Base-by-base conservation (phyloP, 495 filamentous ascomycete species). In the Xylona heveae region DNA sequence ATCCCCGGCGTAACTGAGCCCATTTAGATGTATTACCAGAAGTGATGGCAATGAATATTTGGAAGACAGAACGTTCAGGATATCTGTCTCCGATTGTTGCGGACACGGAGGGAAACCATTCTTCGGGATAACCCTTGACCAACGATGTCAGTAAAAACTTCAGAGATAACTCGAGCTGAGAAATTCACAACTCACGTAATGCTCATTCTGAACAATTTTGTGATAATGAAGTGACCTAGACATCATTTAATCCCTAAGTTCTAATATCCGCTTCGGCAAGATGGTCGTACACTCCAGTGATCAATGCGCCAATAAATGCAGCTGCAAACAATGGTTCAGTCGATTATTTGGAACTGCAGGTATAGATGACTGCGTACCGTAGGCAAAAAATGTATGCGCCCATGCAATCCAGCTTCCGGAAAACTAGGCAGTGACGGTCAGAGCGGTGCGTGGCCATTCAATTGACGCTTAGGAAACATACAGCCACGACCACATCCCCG, bases 61-160 rank as follows among this genome's bases (percentile, higher is more conserved):
- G 82, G 52, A 95, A 99, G 37, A 95, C 71, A 10, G 88, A 92
- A 28, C 90, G 73, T 50, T 99, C 90, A 19, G 90, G 90, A 48
- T 95, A 95, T 20, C 88, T 74, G 44, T 99, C 90, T 38, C 90
- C 90, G 51, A 99, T 99, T n/a, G 90, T 94, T 9, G 90, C 71
- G 19, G 85, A 94, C 17, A 99, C 90, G 15, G 90, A 99, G 24
- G 90, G 90, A 41, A 99, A 95, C 90, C 90, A 99, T 64, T 99
- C 90, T 24, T 92, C 59, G 1, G 90, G 90, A 53, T 93, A 99
- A 44, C 90, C 74, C 62, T 66, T 31, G n/a, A 15, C 31, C 37
- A 16, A 10, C 32, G 1, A 19, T 24, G 36, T 41, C 30, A 40
- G 36, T 19, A 20, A 15, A 8, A 24, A 23, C 10, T 14, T 19